Base-by-base conservation (phyloP, 768 basidiomycete species). In the Porpolomopsis calyptriformis region DNA sequence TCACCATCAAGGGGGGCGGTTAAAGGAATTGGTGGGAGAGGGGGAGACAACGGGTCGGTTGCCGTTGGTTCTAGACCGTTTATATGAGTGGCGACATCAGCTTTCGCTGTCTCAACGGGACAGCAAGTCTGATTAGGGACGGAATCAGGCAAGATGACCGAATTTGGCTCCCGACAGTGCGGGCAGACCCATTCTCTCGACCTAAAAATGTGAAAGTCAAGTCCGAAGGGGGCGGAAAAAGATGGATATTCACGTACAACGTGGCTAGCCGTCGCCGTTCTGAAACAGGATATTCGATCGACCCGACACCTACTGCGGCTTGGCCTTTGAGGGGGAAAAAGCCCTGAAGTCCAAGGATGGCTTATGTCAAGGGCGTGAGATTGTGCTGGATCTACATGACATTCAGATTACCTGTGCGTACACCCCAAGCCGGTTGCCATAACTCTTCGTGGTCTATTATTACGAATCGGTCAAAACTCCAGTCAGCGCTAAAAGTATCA, bases 391-490 rank as follows among this genome's bases (percentile, higher is more conserved):
- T 19, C 10, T 33, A 40, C 37, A 57, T n/a, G 14, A 14, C 1
- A 34, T 20, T 40, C 4, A 38, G 47, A 72, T 50, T 48, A 85
- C 86, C 92, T 46, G 93, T 98, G 51, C 94, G 77, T 16, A 98
- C 87, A 46, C 94, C 94, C 94, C 94, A 98, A 20, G 91, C 90
- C 29, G 94, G 94, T 63, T 97, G 92, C 94, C 94, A 98, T 25
- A 88, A 72, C 54, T 97, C 94, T 63, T 92, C 89, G 53, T 97
- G 92, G 69, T 94, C 85, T 89, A 55, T 34, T 48, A 33, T 31
- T 3, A 10, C 35, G n/a, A 23, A 7, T 41, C 33, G 47, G 40
- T 29, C 25, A 35, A 27, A 36, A 23, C 39, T 40, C 49, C 27
- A 26, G 41, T 47, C 50, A 27, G 33, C 33, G 22, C 33, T 22